Base-by-base conservation (phyloP, 495 filamentous ascomycete species). In the Talaromyces stipitatus region DNA sequence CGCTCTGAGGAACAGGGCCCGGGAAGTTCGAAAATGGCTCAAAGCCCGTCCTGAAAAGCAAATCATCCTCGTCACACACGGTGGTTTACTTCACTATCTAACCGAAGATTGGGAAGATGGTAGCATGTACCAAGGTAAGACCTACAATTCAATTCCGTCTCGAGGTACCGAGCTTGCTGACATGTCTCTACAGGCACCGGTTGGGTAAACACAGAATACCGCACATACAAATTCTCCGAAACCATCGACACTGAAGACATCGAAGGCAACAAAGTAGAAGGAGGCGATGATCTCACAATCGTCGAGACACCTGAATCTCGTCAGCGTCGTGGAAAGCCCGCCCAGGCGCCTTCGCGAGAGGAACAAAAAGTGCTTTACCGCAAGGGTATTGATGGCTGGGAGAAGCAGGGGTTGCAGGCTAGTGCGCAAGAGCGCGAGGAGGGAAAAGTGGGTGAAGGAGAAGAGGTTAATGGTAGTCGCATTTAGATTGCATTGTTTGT, bases 181-280 rank as follows among this genome's bases (percentile, higher is more conserved):
- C 11, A 22, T 4, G 22, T 46, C 18, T 46, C 7, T 9, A 16
- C 47, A 77, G 87, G 89, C 27, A 95, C 91, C 0, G 89, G 89
- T 16, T 96, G 92, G 92, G 61, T 61, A 9, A 96, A 97, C 69
- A 86, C 86, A 10, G 91, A 96, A 70, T 88, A 78, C 65, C 84
- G 92, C 50, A 84, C 82, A 7, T 97, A 87, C 68, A 70, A 70
- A 28, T 95, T 95, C 72, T 72, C 69, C 4, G 77, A 84, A 23
- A 62, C 67, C 22, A 54, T 50, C 18, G 62, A 75, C 59, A 64
- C 51, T 0, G 62, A 70, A 12, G 73, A 78, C 58, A 55, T 78
- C 30, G 71, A 74, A 55, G 73, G 69, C 27, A 56, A 64, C 22
- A 26, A 56, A 22, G 20, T 38, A 20, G 67, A 76, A 23, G 75